Base-by-base conservation (phyloP, 192 early-diverging fungal genomes). In the Diversispora epigaea region DNA sequence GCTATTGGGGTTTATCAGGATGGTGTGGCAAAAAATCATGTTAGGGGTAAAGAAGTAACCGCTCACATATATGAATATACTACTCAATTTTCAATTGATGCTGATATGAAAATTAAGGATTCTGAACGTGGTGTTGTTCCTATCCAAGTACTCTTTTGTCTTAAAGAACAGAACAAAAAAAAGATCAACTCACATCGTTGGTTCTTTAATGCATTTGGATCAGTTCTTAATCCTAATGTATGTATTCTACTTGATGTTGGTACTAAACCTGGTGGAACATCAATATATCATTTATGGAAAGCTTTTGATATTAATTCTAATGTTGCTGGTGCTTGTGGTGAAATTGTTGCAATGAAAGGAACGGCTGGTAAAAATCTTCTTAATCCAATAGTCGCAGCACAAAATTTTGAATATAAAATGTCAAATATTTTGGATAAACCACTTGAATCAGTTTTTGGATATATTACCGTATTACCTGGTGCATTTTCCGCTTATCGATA, bases 91-190 rank as follows among this genome's bases (percentile, higher is more conserved):
- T 86, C 84, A 39, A 80, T 93, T 50, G 93, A 93, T 46, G 80
- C 89, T 17, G 91, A 91, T 15, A 90, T 92, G 90, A 84, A 88
- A 65, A 82, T 91, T 54, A 86, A 85, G 78, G 90, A 88, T 52
- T 81, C 82, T 12, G 83, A 88, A 39, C 85, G 92, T 60, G 86
- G 88, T 55, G 83, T 86, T 19, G 90, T 91, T 11, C 92, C 92
- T 63, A 83, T 90, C 60, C 94, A 95, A 82, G 84, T 89, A 22
- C 80, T 96, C 43, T 96, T 96, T 80, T 91, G 92, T 82, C 81
- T 96, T 8, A 96, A 96, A 80, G 94, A 96, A 82, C 93, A 94
- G 83, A 96, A 96, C 77, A 89, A 89, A 71, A 96, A 95, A 80
- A 96, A 96, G 81, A 91, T 96, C 78, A 96, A 92, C 70, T 91